Percentiles rank a stretch among this genome's conserved stretches.
Evolutionary conservation across 257 asterid species (phyloP).

Genomic region (Pogostemon cablin): DNA sequence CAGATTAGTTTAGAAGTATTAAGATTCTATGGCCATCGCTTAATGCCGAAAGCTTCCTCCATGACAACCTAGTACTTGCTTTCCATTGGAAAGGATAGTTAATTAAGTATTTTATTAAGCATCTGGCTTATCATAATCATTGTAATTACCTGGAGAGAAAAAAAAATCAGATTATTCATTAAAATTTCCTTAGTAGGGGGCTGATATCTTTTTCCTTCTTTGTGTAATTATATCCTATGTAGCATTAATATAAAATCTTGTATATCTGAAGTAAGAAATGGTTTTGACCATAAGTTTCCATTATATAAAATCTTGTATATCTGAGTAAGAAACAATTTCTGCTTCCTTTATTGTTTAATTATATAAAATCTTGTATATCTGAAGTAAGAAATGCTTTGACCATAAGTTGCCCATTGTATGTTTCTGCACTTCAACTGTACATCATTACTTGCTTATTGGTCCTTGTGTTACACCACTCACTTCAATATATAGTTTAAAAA

Average conservation of each 20-base stretch:
- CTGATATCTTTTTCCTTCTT: not conserved
- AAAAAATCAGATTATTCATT: not conserved
- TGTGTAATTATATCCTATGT: not conserved
- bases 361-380: not conserved
- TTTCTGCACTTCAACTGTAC: not conserved
- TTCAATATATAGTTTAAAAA: slow-evolving; percentile 4
- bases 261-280: too few species aligned
- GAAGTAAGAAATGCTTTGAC: not conserved
- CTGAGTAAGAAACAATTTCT: too few species aligned
- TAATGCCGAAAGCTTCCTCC: not conserved
- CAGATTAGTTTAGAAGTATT: not conserved
- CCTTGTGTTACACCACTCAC: slow-evolving; percentile 25
- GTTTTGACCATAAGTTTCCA: too few species aligned
- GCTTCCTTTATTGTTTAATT: not conserved
- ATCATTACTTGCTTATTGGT: slow-evolving; percentile 4
- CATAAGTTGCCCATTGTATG: not conserved
- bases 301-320: too few species aligned
- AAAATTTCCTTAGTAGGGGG: not conserved
- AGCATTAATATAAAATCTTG: too few species aligned
- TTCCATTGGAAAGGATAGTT: slow-evolving; percentile 16
- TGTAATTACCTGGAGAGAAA: slow-evolving; percentile 3
- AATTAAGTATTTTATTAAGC: not conserved
- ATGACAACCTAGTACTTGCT: not conserved
- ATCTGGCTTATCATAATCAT: slow-evolving; percentile 1
- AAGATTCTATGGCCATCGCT: not conserved